A percentile compares a stretch with the other conserved stretches of the same genome.
Evolutionary conservation across 129 eudicot species (phyloP).

Genomic region (Artemisia argyi): DNA sequence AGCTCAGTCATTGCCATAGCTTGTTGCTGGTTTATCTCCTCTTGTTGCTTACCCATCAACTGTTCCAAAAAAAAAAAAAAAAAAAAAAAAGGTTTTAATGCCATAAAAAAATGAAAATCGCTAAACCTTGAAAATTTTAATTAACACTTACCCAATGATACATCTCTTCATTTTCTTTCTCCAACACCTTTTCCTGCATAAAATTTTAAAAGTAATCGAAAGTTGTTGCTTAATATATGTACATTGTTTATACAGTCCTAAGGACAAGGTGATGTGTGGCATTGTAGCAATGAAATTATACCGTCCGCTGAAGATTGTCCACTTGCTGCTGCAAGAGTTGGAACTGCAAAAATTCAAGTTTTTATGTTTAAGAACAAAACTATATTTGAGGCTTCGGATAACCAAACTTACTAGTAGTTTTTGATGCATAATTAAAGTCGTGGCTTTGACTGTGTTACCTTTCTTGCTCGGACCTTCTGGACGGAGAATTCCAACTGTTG

Average conservation of each 20-base stretch:
- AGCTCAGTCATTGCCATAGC: slow-evolving; percentile 52
- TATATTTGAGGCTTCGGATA: neutral
- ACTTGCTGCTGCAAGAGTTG: slow-evolving; percentile 80
- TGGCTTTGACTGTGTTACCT: slow-evolving; percentile 42
- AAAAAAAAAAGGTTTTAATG: neutral
- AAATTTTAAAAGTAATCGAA: neutral
- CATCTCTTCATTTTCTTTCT: slow-evolving; percentile 84
- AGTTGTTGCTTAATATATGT: neutral
- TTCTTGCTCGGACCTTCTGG: slow-evolving; percentile 72
- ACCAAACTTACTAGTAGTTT: neutral
- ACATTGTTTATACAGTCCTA: neutral
- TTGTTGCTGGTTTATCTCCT: slow-evolving; percentile 45
- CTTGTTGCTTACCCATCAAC: slow-evolving; percentile 71
- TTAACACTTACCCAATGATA: slow-evolving; percentile 63
- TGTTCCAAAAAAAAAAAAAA: slow-evolving; percentile 8
- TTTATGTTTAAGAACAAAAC: neutral
- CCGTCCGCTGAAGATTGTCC: slow-evolving; percentile 87
- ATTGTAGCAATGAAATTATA: slow-evolving; percentile 23
- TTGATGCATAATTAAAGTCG: neutral
- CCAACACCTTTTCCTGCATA: slow-evolving; percentile 63
- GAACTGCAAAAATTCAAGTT: slow-evolving; percentile 42
- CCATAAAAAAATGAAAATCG: neutral
- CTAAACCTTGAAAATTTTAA: neutral
- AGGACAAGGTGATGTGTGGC: neutral
- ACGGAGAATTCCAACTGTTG: slow-evolving; percentile 70